Evolutionary conservation across 305 asterid species (phyloP), one percentile per base, ranked within the genome.

Genomic region (Fraxinus sp.): DNA sequence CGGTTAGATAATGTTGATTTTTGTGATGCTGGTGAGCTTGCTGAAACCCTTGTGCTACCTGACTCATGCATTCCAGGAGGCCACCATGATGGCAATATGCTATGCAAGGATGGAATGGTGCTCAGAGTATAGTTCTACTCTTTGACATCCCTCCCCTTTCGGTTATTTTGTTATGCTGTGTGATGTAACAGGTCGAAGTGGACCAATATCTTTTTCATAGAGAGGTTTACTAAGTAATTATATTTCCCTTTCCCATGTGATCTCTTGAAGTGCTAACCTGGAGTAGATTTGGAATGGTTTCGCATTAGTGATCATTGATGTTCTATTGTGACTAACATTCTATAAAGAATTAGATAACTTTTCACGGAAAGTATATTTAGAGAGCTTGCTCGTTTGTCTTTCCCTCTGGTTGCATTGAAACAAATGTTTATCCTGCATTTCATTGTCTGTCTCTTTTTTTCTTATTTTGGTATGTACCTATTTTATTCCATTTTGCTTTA

Each of bases 401-500:
- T 46, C 43, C 46, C 57, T 30, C 35, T 22, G 57, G 16, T 79
- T 79, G 68, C 82, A 30, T 39, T 39, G 57, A 36, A 70, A 9
- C 36, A 14, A 73, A 33, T 75, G 20, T 79, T 32, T 52, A 24
- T 77, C 39, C 41, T 30, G 71, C 71, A 49, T 77, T 77, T 49
- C 22, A 6, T 52, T 30, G 36, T 49, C 43, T 26, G 28, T 28
- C 26, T 14, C 13, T 43, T 24, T 77, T 16, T 77, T 77, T 33
- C 24, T 77, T 77, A 37, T 46, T 75, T 35, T 24, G 46, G 83
- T 36, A 46, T 35, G 33, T 72, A 71, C 55, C 43, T 5, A 3
- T 59, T 73, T 83, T 14, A 46, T 32, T 72, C 82, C 82, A 77
- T 78, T 78, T 62, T 78, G 33, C 74, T 78, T 62, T 78, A 26